These are phyloP conservation scores for Aureobasidium sp. DNA, from an alignment of 2,329 filamentous ascomycete species.

Conservation along the genomic window DNA sequence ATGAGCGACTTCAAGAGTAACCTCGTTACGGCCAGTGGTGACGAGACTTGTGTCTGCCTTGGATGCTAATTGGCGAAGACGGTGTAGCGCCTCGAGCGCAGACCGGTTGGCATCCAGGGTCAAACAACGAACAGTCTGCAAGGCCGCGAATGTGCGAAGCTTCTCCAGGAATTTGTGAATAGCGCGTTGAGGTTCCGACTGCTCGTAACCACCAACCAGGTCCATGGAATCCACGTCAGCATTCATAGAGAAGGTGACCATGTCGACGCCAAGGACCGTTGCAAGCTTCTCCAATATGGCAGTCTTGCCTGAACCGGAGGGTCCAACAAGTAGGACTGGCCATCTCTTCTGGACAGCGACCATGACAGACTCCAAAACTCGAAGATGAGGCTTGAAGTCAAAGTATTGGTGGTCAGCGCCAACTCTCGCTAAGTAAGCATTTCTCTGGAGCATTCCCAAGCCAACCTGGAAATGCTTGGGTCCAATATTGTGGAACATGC, in stretches of 20 bases:
- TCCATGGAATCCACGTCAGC: constrained; percentile 96
- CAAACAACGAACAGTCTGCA: not conserved
- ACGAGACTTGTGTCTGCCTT: constrained; percentile 4
- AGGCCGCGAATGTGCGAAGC: constrained; percentile 25
- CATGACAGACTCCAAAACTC: constrained; percentile 76
- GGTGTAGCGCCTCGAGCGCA: not conserved
- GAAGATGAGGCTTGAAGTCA: constrained; percentile 42
- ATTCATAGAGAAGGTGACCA: constrained; percentile 82
- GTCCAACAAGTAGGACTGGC: constrained; percentile 80
- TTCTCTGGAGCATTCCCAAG: constrained; percentile 58
- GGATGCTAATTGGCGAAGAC: not conserved
- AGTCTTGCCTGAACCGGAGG: constrained; percentile 81
- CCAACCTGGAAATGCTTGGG: constrained; percentile 66
- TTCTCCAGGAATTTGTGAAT: constrained; percentile 52
- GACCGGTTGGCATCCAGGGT: not conserved
- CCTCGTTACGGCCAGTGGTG: not conserved
- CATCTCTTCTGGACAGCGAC: constrained; percentile 78
- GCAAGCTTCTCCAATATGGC: constrained; percentile 70
- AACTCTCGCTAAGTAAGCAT: constrained; percentile 24
- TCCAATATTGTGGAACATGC: constrained; percentile 64
- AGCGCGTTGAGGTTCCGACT: constrained; percentile 72
- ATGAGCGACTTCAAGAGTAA: constrained; percentile 4
- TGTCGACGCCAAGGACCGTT: constrained; percentile 62
- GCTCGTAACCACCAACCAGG: constrained; percentile 92
- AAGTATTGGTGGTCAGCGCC: not conserved